phyloP scores from a whole-genome alignment of 2,329 filamentous ascomycete species.

The Diaporthe vaccinii region DNA sequence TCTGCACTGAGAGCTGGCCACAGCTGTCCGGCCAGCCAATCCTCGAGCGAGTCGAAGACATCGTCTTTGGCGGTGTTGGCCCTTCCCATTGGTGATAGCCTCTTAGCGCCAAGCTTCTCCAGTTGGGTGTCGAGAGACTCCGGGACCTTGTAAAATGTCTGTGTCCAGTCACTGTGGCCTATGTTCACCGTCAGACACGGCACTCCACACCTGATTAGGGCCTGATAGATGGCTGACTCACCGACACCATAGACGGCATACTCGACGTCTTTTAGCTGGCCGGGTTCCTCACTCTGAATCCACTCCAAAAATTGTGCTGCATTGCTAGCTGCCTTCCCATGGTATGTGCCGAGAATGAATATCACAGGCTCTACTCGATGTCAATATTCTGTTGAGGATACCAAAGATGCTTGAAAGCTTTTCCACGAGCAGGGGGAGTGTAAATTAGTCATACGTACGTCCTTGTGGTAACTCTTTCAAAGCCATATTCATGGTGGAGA shows the following conservation, averaged over 20 bases:
- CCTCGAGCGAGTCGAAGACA: constrained; percentile 76
- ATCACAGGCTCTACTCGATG: neutral
- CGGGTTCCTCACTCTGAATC: constrained; percentile 62
- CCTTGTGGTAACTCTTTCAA: neutral
- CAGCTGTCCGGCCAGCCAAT: constrained; percentile 72
- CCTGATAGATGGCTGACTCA: neutral
- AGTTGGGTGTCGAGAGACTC: constrained; percentile 68
- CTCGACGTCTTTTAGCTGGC: constrained; percentile 63
- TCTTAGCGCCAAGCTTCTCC: neutral
- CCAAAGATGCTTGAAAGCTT: neutral
- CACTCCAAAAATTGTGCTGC: constrained; percentile 77
- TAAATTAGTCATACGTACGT: neutral
- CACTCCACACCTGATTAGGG: neutral
- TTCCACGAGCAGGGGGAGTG: neutral
- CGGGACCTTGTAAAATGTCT: constrained; percentile 77
- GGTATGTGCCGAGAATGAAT: constrained; percentile 60
- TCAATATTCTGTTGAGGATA: neutral
- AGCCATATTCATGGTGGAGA: constrained; percentile 67
- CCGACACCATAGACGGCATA: constrained; percentile 78
- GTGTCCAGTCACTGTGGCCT: constrained; percentile 66
- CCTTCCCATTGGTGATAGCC: neutral
- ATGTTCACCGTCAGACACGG: neutral
- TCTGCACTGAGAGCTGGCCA: constrained; percentile 61
- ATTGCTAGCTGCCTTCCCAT: constrained; percentile 81
- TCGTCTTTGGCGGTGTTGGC: constrained; percentile 55